These are phyloP conservation scores for Plantago ovata DNA, from an alignment of 257 asterid genomes.

Conservation along the genomic window DNA sequence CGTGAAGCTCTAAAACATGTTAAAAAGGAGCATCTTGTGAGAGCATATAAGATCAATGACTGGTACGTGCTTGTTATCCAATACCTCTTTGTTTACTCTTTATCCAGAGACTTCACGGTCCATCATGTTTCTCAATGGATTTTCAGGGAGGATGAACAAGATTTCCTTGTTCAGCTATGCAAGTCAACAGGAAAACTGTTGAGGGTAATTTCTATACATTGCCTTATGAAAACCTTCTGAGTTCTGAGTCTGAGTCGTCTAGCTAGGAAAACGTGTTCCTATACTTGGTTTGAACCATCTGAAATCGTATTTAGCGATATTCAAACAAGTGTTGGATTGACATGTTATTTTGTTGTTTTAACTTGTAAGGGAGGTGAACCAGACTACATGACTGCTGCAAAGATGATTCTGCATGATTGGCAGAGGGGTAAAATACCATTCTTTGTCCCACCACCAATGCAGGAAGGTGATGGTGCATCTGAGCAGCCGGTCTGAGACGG, in stretches of 20 bases:
- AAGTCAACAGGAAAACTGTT: constrained; percentile 76
- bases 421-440: too few relatives aligned
- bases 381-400: constrained; percentile 76
- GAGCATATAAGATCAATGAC: constrained; percentile 76
- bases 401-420: constrained; percentile 78
- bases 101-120: too few relatives aligned
- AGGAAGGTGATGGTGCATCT: too few relatives aligned
- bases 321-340: not conserved
- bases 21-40: constrained; percentile 69
- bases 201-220: too few relatives aligned
- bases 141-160: constrained; percentile 77
- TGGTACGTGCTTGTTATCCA: constrained; percentile 41
- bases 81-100: too few relatives aligned
- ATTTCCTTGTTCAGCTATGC: constrained; percentile 89
- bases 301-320: not conserved
- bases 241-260: too few relatives aligned
- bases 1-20: constrained; percentile 91
- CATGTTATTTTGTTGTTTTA: constrained; percentile 11
- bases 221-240: too few relatives aligned
- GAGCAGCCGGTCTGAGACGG: too few relatives aligned
- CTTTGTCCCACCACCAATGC: too few relatives aligned
- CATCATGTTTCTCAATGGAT: constrained; percentile 1
- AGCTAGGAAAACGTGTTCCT: too few relatives aligned
- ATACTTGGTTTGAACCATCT: too few relatives aligned
- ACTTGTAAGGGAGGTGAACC: constrained; percentile 98